Conservation (phyloP, 495 filamentous ascomycete species). For the Penicillium roqueforti region DNA sequence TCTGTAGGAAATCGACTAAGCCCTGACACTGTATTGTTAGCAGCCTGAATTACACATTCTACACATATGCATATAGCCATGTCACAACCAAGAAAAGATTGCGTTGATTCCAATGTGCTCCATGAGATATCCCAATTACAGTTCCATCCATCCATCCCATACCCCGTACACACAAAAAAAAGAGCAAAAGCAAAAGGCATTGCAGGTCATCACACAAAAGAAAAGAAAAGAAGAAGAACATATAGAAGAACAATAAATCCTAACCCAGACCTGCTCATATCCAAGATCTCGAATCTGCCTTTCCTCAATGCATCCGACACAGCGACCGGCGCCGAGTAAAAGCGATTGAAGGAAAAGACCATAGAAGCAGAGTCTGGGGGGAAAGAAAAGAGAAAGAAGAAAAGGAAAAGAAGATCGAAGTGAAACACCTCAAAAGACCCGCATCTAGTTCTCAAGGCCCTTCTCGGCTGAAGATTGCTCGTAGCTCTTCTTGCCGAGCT, state of each 20-base stretch:
- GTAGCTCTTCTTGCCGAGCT: conserved; percentile 49
- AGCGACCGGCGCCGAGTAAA: conserved; percentile 10
- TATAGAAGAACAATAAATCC: neutral
- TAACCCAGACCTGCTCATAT: conserved; percentile 6
- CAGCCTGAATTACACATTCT: too few relatives aligned
- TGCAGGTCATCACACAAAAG: conserved; percentile 23
- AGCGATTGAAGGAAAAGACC: conserved; percentile 6
- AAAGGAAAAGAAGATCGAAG: too few relatives aligned
- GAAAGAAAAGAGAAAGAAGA: neutral
- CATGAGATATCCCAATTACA: conserved; percentile 11
- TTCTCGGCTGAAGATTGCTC: conserved; percentile 37
- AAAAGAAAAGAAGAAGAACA: conserved; percentile 17
- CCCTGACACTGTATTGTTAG: too few relatives aligned
- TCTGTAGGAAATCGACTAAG: too few relatives aligned
- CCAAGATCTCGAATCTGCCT: conserved; percentile 7
- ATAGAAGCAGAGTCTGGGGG: neutral
- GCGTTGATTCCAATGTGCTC: conserved; percentile 6
- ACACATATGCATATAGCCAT: neutral
- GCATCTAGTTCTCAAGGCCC: conserved; percentile 12
- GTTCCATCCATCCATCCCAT: conserved; percentile 2
- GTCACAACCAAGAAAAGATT: neutral
- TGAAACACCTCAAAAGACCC: neutral
- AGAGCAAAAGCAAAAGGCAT: conserved; percentile 20
- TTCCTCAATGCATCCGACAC: conserved; percentile 9
- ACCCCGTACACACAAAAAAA: conserved; percentile 15